Percentiles rank a stretch among this genome's conserved stretches.
Evolutionary conservation across 495 filamentous ascomycete genomes (phyloP).

Genomic region (Penicillium herquei): DNA sequence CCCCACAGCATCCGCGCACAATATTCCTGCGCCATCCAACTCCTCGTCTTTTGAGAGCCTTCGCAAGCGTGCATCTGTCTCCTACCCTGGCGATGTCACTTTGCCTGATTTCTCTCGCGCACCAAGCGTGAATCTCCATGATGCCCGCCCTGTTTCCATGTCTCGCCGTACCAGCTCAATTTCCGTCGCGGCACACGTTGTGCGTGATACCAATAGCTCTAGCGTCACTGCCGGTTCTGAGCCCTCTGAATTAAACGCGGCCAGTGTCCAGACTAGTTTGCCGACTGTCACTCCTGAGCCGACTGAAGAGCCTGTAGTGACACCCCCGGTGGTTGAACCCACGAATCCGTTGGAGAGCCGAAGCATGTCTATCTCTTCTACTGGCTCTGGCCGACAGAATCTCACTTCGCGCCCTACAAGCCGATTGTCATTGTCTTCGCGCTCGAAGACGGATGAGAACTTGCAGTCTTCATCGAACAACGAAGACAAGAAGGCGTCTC

Average conservation of each 20-base stretch:
- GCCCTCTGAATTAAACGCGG: slow-evolving; percentile 44
- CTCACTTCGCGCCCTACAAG: slow-evolving; percentile 34
- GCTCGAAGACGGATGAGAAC: slow-evolving; percentile 33
- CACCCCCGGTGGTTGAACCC: slow-evolving; percentile 8
- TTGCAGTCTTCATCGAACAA: slow-evolving; percentile 41
- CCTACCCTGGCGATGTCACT: slow-evolving; percentile 22
- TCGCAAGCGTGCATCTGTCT: slow-evolving; percentile 44
- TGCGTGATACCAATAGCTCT: slow-evolving; percentile 53
- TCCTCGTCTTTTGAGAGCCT: slow-evolving; percentile 43
- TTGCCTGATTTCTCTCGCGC: slow-evolving; percentile 29
- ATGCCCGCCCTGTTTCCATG: slow-evolving; percentile 27
- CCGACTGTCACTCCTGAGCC: slow-evolving; percentile 68
- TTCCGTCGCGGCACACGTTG: slow-evolving; percentile 76
- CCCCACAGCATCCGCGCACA: slow-evolving; percentile 20
- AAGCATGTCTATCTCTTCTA: slow-evolving; percentile 38
- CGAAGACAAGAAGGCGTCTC: slow-evolving; percentile 66
- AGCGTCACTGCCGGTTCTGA: slow-evolving; percentile 33
- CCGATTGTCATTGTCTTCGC: slow-evolving; percentile 39
- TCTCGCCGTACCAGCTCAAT: slow-evolving; percentile 55
- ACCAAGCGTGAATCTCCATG: slow-evolving; percentile 31
- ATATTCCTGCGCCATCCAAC: slow-evolving; percentile 23
- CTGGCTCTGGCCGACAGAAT: slow-evolving; percentile 25
- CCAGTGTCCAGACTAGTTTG: slow-evolving; percentile 69
- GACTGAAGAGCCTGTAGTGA: slow-evolving; percentile 25
- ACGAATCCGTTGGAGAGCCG: slow-evolving; percentile 24